phyloP scores from a whole-genome alignment of 305 asterid genomes.

The Rubia tinctorum region DNA sequence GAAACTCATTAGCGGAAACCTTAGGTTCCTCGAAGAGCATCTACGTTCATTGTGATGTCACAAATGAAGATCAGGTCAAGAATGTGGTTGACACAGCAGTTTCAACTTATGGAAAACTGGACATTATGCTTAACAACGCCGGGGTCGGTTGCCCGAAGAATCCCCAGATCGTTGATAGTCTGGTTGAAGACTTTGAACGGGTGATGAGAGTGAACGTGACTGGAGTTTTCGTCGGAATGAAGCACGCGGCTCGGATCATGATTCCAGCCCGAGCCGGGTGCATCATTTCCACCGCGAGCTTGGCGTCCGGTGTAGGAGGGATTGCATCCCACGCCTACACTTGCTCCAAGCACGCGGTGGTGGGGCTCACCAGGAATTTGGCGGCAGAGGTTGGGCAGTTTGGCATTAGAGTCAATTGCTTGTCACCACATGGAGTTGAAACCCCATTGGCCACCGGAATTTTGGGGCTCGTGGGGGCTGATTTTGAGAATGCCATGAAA shows the following conservation, averaged over 20 bases:
- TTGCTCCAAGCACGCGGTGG: conserved; percentile 20
- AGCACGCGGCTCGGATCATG: conserved; percentile 33
- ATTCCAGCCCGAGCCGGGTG: conserved; percentile 18
- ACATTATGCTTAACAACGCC: conserved; percentile 25
- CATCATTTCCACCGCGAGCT: conserved; percentile 28
- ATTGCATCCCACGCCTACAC: conserved; percentile 20
- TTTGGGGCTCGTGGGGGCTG: background rate
- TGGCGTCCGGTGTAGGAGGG: conserved; percentile 15
- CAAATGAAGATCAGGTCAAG: conserved; percentile 11
- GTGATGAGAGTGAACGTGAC: conserved; percentile 18
- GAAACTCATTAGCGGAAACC: background rate
- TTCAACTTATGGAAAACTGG: conserved; percentile 19
- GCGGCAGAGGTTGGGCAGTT: conserved; percentile 18
- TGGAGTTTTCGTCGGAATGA: conserved; percentile 30
- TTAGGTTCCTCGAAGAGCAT: conserved; percentile 6
- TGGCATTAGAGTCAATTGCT: conserved; percentile 28
- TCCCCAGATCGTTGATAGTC: background rate
- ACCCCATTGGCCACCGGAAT: background rate
- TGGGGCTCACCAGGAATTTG: conserved; percentile 22
- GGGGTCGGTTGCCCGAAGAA: background rate
- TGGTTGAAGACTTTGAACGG: conserved; percentile 6
- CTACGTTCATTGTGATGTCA: conserved; percentile 21
- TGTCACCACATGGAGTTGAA: conserved; percentile 27
- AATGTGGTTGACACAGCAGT: conserved; percentile 16
- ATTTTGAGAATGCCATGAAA: background rate